These are phyloP conservation scores for Eucalyptus grandis DNA, from an alignment of 345 rosid species.

Conservation along the genomic window DNA sequence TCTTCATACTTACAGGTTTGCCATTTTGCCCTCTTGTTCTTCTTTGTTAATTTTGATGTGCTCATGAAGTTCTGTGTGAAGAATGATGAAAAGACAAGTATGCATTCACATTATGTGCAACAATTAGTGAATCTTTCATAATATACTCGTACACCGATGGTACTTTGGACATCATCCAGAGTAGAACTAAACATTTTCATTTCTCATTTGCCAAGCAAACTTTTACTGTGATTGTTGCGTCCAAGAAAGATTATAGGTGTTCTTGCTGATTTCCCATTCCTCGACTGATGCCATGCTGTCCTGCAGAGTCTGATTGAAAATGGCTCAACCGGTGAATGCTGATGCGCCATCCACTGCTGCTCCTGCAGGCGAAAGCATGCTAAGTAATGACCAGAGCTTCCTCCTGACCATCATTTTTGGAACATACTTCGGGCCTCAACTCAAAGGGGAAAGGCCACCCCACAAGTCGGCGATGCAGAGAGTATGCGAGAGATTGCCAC, in stretches of 20 bases:
- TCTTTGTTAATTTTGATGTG: not conserved
- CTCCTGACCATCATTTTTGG: not conserved
- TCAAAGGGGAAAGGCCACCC: not conserved
- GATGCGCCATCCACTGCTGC: not conserved
- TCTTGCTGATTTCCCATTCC: not conserved
- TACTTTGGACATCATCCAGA: not conserved
- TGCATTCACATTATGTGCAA: no score
- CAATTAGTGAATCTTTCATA: no score
- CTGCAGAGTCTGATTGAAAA: not conserved
- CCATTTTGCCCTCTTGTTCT: not conserved
- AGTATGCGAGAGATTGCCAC: no score
- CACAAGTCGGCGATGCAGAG: not conserved
- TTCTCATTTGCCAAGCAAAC: not conserved
- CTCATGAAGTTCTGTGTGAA: not conserved
- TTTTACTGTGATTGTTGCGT: not conserved
- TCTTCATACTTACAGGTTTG: no score
- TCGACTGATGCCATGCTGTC: not conserved
- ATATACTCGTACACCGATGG: not conserved
- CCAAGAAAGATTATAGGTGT: not conserved
- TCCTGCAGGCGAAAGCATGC: not conserved
- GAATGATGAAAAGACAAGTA: no score
- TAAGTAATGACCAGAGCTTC: not conserved
- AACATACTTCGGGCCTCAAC: not conserved
- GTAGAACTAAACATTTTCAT: not conserved
- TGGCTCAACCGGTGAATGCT: not conserved